These are phyloP conservation scores for Biscogniauxia sp. DNA, from an alignment of 2,329 filamentous ascomycete genomes.

Conservation along the genomic window DNA sequence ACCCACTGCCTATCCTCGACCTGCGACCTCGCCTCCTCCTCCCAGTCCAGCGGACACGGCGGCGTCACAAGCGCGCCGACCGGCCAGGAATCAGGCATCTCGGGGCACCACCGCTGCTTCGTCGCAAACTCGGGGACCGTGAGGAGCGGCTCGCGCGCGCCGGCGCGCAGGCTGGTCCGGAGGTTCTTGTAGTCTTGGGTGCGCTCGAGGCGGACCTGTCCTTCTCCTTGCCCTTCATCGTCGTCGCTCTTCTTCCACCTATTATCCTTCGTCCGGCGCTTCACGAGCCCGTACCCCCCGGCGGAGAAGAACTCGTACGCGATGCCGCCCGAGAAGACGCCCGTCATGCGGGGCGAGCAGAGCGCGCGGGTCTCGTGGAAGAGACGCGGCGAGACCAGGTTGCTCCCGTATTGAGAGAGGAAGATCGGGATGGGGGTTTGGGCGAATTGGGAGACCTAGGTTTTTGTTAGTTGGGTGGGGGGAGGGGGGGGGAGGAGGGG, in stretches of 20 bases:
- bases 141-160: neutral
- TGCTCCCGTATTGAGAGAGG: conserved; percentile 60
- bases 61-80: conserved; percentile 1
- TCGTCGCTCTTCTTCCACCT: too few relatives aligned
- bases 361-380: conserved; percentile 58
- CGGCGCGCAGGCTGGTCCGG: neutral
- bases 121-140: neutral
- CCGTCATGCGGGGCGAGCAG: conserved; percentile 54
- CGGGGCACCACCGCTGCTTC: conserved; percentile 2
- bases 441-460: conserved; percentile 10
- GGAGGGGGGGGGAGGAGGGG: neutral
- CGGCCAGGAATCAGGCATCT: conserved; percentile 5
- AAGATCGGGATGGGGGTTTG: conserved; percentile 43
- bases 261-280: too few relatives aligned
- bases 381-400: conserved; percentile 46
- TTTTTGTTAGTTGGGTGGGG: too few relatives aligned
- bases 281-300: conserved; percentile 44
- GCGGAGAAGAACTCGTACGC: conserved; percentile 61
- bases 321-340: conserved; percentile 56
- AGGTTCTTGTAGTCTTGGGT: conserved; percentile 15
- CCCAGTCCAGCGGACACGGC: conserved; percentile 18
- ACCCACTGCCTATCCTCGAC: conserved; percentile 23
- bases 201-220: conserved; percentile 3
- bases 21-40: conserved; percentile 7
- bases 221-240: neutral